Base-by-base conservation (phyloP, 495 filamentous ascomycete species). In the Daldinia concentrica region DNA sequence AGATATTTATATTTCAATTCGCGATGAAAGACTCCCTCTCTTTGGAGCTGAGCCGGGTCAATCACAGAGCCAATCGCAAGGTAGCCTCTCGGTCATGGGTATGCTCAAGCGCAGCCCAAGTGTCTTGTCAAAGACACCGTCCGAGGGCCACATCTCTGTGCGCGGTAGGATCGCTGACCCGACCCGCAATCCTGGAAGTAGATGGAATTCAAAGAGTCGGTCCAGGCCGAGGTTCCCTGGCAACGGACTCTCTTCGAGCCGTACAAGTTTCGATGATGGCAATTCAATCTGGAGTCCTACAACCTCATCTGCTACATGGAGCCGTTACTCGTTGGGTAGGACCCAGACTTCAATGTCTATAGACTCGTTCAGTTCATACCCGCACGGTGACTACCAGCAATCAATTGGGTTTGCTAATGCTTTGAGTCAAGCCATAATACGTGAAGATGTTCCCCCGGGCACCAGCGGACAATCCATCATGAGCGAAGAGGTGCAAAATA, bases 331-430 rank as follows among this genome's bases (percentile, higher is more conserved):
- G 2, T 83, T 96, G 63, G 92, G 94, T 45, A 93, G 94, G 74
- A 94, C 92, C 4, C 90, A 94, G 61, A 94, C 94, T 6, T 92
- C 93, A 2, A 91, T 94, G 82, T 97, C 95, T 12, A 91, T 96
- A 69, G 93, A 95, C 78, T 96, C 93, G 0, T 87, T 97, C 70
- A 88, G 89, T 17, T 94, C 92, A n/a, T 92, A 89, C 79, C 90
- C 89, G 2, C 89, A 89, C 29, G 90, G 89, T 26, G 95, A 96
- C 73, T 98, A 94, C 74, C 93, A 97, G 74, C 94, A 97, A 75
- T 96, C 94, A 0, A 97, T 99, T 74, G 95, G 95, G 0, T 99
- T 99, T 76, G 95, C 96, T 41, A 98, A 97, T 80, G 95, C 95
- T 15, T 86, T 99, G 2, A 97, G 92, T 70, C 96, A 97, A 76